A percentile compares a stretch with the other conserved stretches of the same genome.
Evolutionary conservation across 176 grass and related monocot genomes (phyloP).

Genomic region (Phyllostachys edulis): DNA sequence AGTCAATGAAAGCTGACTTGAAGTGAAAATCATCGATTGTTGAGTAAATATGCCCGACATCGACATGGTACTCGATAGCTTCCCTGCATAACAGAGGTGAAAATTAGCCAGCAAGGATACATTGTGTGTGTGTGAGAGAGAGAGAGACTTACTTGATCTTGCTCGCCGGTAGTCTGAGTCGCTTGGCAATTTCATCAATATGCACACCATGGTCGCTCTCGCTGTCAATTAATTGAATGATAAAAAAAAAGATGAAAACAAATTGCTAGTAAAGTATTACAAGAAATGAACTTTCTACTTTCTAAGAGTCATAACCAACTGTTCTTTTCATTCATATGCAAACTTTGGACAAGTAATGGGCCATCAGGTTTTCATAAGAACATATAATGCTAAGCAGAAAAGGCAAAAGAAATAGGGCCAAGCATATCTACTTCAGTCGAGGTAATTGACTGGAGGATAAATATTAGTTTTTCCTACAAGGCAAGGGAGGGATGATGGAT

Average conservation of each 20-base stretch:
- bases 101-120: slow-evolving; percentile 13
- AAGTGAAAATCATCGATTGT: slow-evolving; percentile 84
- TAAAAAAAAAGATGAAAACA: neutral
- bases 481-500: neutral
- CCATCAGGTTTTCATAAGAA: neutral
- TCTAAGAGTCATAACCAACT: neutral
- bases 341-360: neutral
- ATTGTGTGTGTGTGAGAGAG: neutral
- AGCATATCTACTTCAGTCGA: neutral
- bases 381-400: neutral
- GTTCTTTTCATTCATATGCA: neutral
- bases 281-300: neutral
- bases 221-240: slow-evolving; percentile 22
- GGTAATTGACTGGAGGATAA: neutral
- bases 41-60: slow-evolving; percentile 69
- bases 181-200: slow-evolving; percentile 63
- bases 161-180: slow-evolving; percentile 39
- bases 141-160: slow-evolving; percentile 54
- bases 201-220: slow-evolving; percentile 83
- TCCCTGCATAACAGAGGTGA: slow-evolving; percentile 54
- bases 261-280: neutral
- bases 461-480: neutral
- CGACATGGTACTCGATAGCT: slow-evolving; percentile 49
- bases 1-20: slow-evolving; percentile 54
- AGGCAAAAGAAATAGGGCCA: neutral